Base-by-base conservation (phyloP, 352 stramenopile genomes). In the Pythium rishiriense region DNA sequence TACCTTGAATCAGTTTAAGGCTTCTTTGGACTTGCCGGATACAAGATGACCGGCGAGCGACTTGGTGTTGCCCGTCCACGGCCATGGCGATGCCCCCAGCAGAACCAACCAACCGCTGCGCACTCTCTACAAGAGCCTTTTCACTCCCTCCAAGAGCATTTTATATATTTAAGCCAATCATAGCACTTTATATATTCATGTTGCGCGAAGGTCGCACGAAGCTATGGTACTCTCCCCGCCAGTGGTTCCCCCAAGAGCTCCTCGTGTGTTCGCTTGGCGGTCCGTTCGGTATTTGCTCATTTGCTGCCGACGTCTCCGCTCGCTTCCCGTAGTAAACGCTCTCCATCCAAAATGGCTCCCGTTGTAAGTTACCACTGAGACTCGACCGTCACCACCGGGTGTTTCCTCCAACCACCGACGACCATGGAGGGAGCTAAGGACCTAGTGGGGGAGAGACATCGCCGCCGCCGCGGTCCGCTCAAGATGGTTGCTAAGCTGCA, bases 1-100 rank as follows among this genome's bases (percentile, higher is more conserved):
- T 69, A 94, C 85, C 87, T 96, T 96, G 87, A 94, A 96, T 96
- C 87, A 91, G 69, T 94, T 96, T 94, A 94, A 96, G 85, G 87
- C 81, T 84, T 85, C 73, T 90, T 88, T 76, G 55, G 82, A 74
- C 85, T 81, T 75, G 88, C 87, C 87, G 87, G 87, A 96, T 91
- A 94, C 87, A 96, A 96, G 87, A 94, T 92, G 79, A 74, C 41
- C 45, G 49, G 10, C 29, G 24, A 53, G 10, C 29, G 24, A 53
- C 28, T 26, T 21, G 46, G 50, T 56, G 54, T 42, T 61, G 66
- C 60, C 53, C 29, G 37, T 43, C 37, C 37, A 35, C 31, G 31
- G 5, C 31, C 31, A 24, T 28, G 46, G 37, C 28, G 43, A 24
- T 26, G 50, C 54, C 35, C 39, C 67, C 52, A 53, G 57, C 62